phyloP scores from a whole-genome alignment of 2,329 filamentous ascomycete genomes.

The Diaporthe batatas region DNA sequence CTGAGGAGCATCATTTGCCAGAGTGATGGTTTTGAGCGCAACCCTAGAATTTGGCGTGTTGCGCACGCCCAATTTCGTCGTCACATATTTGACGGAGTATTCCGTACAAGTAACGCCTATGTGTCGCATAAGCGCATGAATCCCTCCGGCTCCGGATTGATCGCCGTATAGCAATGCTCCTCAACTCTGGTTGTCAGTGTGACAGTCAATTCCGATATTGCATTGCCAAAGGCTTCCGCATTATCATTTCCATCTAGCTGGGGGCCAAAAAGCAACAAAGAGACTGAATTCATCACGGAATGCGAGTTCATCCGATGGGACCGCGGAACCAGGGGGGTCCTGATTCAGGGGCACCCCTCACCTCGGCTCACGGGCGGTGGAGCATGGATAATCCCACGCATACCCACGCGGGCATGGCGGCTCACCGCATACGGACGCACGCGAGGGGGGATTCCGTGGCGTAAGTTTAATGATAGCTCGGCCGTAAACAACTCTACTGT shows the following conservation, averaged over 20 bases:
- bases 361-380: conserved; percentile 15
- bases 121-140: conserved; percentile 9
- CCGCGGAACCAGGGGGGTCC: not conserved
- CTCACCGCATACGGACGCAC: not conserved
- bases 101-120: not conserved
- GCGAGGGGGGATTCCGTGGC: not conserved
- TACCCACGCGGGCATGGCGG: not conserved
- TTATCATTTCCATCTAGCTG: not conserved
- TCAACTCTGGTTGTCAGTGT: not conserved
- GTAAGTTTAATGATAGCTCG: conserved; percentile 12
- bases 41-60: not conserved
- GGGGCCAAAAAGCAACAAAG: not conserved
- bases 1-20: not conserved
- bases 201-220: too few species aligned
- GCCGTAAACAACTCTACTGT: conserved; percentile 5
- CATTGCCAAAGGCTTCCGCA: too few species aligned
- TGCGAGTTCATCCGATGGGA: conserved; percentile 20
- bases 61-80: not conserved
- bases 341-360: conserved; percentile 26
- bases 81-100: too few species aligned
- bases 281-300: not conserved
- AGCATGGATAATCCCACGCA: conserved; percentile 7
- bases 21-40: not conserved
- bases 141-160: not conserved
- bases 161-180: not conserved